Conservation (phyloP, 805 yeast species). For the Pichia insulana region DNA sequence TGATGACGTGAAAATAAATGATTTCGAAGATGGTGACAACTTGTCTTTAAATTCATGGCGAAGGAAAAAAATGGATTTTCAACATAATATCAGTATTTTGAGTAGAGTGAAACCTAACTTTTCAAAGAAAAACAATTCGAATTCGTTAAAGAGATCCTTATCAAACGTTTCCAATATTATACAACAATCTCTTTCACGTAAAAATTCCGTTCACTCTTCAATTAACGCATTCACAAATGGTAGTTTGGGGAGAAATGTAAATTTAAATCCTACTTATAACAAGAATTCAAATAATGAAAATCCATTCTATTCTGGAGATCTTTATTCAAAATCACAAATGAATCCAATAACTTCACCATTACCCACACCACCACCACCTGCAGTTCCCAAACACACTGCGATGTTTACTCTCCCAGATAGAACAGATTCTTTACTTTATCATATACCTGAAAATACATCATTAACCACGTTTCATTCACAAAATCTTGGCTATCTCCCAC, state of each 20-base stretch:
- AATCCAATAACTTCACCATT: not conserved
- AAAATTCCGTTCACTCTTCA: conserved; percentile 25
- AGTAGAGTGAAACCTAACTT: not conserved
- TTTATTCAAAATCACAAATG: not conserved
- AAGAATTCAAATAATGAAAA: conserved; percentile 2
- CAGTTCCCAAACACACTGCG: conserved; percentile 9
- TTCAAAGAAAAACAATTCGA: not conserved
- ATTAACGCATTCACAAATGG: conserved; percentile 16
- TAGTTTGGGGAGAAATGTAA: conserved; percentile 10
- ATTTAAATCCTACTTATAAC: not conserved
- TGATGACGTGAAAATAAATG: conserved; percentile 20
- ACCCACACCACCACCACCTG: conserved; percentile 5
- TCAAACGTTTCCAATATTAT: conserved; percentile 23
- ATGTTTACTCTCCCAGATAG: conserved; percentile 7
- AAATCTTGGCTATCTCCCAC: conserved; percentile 5
- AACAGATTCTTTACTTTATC: conserved; percentile 11
- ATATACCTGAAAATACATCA: conserved; percentile 16
- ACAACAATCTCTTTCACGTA: conserved; percentile 21
- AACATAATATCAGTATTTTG: conserved; percentile 11
- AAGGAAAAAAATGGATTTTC: conserved; percentile 40
- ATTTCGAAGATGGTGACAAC: conserved; percentile 32
- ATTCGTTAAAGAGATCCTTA: conserved; percentile 19
- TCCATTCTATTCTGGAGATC: conserved; percentile 1
- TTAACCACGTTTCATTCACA: conserved; percentile 12
- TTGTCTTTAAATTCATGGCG: conserved; percentile 47